A percentile compares a stretch with the other conserved stretches of the same genome.
These are phyloP conservation scores for Pseudocercospora vitis DNA, from an alignment of 2,329 filamentous ascomycete species.

Conservation along the genomic window DNA sequence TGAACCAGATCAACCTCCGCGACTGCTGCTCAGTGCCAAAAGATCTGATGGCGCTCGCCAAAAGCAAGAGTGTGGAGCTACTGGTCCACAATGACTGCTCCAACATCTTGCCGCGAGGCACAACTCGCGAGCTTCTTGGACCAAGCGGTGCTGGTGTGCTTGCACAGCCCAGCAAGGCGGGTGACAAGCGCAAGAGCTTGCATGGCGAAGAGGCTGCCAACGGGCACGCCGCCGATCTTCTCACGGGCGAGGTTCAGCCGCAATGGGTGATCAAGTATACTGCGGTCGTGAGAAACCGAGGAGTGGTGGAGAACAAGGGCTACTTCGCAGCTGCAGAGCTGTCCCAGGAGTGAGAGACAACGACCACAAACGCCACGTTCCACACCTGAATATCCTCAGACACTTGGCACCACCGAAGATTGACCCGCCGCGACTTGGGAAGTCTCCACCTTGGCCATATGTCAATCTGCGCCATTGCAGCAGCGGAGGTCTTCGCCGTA, in stretches of 20 bases:
- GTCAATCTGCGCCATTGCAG: too few species aligned
- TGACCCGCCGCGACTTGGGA: too few species aligned
- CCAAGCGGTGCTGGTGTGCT: conserved; percentile 73
- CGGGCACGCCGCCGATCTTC: conserved; percentile 63
- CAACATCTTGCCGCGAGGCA: conserved; percentile 83
- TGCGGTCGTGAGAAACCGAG: conserved; percentile 86
- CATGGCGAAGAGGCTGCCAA: conserved; percentile 42
- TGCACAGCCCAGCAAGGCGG: conserved; percentile 50
- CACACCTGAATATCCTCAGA: too few species aligned
- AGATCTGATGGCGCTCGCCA: conserved; percentile 80
- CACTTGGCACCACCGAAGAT: too few species aligned
- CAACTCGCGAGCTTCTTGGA: conserved; percentile 78
- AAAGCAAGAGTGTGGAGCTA: conserved; percentile 77
- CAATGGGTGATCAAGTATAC: conserved; percentile 98
- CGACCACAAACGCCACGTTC: too few species aligned
- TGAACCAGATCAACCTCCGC: conserved; percentile 93
- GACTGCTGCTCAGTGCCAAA: conserved; percentile 96
- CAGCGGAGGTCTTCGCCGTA: too few species aligned
- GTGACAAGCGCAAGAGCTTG: conserved; percentile 44
- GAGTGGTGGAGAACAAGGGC: conserved; percentile 97
- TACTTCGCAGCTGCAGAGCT: conserved; percentile 83
- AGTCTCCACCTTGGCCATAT: too few species aligned
- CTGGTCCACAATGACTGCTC: conserved; percentile 93
- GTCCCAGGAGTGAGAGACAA: conserved; percentile 2
- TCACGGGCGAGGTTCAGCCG: conserved; percentile 76